Conservation (phyloP, 352 stramenopile species). For the Phytophthora pistaciae region DNA sequence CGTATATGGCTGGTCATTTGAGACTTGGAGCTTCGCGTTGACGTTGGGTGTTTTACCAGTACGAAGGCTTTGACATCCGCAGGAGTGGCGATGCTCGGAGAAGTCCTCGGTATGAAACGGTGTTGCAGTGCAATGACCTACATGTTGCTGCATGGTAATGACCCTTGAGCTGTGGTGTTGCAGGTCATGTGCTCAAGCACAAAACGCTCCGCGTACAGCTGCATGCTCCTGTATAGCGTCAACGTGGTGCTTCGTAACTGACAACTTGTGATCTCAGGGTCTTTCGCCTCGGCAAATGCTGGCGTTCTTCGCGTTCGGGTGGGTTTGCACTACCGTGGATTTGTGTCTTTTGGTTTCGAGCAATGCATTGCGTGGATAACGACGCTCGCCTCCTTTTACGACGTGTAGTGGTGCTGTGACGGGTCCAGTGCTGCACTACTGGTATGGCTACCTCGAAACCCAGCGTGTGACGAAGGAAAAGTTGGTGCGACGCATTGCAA, state of each 20-base stretch:
- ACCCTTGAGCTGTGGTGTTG: background rate
- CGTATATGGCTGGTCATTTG: too few species aligned
- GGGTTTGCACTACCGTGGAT: background rate
- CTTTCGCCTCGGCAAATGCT: slow-evolving; percentile 73
- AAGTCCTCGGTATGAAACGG: slow-evolving; percentile 60
- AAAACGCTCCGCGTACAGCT: slow-evolving; percentile 64
- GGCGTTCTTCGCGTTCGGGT: slow-evolving; percentile 80
- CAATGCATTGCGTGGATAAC: too few species aligned
- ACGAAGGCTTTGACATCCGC: slow-evolving; percentile 78
- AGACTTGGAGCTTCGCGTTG: background rate
- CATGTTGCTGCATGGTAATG: background rate
- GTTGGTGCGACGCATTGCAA: slow-evolving; percentile 42
- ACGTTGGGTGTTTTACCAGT: slow-evolving; percentile 28
- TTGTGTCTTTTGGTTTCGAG: too few species aligned
- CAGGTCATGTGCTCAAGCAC: slow-evolving; percentile 75
- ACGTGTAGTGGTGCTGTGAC: slow-evolving; percentile 56
- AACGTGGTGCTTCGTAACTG: background rate
- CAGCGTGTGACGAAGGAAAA: slow-evolving; percentile 72
- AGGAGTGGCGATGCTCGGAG: slow-evolving; percentile 66
- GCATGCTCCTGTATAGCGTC: background rate
- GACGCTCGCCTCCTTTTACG: too few species aligned
- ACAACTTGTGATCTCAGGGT: slow-evolving; percentile 36
- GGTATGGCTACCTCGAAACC: slow-evolving; percentile 76
- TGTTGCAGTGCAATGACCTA: background rate
- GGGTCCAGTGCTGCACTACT: slow-evolving; percentile 70